A percentile compares a stretch with the other conserved stretches of the same genome.
These are phyloP conservation scores for Fragaria ananassa DNA, from an alignment of 306 rosid genomes.

Conservation along the genomic window DNA sequence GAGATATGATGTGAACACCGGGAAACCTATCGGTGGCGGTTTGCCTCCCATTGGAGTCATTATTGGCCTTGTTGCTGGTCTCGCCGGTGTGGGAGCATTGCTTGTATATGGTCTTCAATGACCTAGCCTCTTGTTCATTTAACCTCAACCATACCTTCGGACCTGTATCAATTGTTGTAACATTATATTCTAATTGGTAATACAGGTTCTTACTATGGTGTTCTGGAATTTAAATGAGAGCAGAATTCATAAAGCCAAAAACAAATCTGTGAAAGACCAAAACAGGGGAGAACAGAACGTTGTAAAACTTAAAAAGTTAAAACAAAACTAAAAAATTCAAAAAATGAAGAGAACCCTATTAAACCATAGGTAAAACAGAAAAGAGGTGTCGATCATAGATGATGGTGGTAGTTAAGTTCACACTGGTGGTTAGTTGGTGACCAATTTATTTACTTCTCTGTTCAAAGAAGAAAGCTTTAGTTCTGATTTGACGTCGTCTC, in stretches of 20 bases:
- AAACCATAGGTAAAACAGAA: background rate
- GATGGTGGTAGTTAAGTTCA: background rate
- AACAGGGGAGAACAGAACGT: no score
- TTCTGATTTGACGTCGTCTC: background rate
- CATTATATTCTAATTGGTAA: background rate
- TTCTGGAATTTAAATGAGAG: background rate
- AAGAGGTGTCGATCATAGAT: background rate
- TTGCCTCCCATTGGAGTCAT: constrained; percentile 94
- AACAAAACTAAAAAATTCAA: no score
- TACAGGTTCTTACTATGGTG: background rate
- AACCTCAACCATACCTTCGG: background rate
- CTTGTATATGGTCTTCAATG: constrained; percentile 96
- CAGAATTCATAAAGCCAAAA: background rate
- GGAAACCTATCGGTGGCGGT: constrained; percentile 76
- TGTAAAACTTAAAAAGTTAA: no score
- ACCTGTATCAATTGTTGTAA: background rate
- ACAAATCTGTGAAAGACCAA: background rate
- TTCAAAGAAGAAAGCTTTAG: background rate
- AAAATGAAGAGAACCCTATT: no score
- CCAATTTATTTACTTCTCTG: background rate
- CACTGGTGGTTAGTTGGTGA: background rate
- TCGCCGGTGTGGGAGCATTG: constrained; percentile 86
- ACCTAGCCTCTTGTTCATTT: constrained; percentile 3
- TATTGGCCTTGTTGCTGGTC: constrained; percentile 72
- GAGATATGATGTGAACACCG: constrained; percentile 73